Evolutionary conservation across 2,329 filamentous ascomycete species (phyloP).

Genomic region (Diaporthe helianthi): DNA sequence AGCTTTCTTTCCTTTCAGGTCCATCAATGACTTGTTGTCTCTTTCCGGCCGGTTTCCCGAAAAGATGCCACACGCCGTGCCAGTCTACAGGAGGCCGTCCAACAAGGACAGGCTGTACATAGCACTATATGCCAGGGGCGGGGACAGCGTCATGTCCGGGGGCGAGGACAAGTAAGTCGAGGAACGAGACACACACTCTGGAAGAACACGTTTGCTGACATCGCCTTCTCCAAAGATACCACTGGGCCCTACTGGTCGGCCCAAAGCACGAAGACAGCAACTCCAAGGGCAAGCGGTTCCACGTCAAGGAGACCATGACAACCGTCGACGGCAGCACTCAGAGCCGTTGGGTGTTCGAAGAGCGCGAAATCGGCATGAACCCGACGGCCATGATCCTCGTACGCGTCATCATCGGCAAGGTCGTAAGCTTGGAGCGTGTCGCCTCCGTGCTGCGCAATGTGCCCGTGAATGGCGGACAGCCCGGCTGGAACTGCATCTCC

Average conservation of each 20-base stretch:
- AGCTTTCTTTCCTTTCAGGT: background rate
- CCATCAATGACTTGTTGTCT: background rate
- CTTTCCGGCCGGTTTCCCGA: conserved; percentile 5
- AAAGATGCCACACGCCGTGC: conserved; percentile 18
- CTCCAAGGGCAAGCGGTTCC: conserved; percentile 22
- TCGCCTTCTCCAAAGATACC: conserved; percentile 37
- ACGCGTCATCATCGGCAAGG: conserved; percentile 16
- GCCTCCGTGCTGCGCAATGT: background rate
- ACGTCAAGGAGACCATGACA: conserved; percentile 20
- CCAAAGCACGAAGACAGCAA: conserved; percentile 36
- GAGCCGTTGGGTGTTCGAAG: conserved; percentile 13
- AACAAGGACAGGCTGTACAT: conserved; percentile 42
- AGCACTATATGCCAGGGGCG: conserved; percentile 40
- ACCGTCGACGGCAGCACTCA: conserved; percentile 3
- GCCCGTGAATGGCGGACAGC: background rate
- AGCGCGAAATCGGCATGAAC: conserved; percentile 27
- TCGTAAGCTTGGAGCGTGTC: background rate
- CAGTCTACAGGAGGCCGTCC: conserved; percentile 36
- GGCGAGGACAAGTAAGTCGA: conserved; percentile 40
- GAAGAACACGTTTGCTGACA: background rate
- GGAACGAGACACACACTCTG: background rate
- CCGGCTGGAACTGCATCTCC: conserved; percentile 21
- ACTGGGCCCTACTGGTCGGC: conserved; percentile 42
- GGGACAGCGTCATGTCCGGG: conserved; percentile 37
- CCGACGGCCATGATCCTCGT: conserved; percentile 30